These are phyloP conservation scores for Funneliformis geosporum DNA, from an alignment of 192 early-diverging fungal species.

Conservation along the genomic window DNA sequence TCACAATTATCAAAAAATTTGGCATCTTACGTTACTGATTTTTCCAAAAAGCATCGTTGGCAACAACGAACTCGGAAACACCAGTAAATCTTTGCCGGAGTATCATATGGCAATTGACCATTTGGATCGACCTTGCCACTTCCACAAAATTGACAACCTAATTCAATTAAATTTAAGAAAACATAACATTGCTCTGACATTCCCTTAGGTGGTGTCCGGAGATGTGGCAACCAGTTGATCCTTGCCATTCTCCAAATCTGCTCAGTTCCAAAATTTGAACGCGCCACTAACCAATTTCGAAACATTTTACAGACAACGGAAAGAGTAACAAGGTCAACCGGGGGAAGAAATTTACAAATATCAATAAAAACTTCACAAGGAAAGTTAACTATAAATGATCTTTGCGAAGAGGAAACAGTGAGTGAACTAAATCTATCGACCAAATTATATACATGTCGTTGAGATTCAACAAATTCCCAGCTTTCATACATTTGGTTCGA, in stretches of 20 bases:
- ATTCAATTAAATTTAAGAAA: slow-evolving; percentile 14
- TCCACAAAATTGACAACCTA: slow-evolving; percentile 26
- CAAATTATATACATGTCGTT: background rate
- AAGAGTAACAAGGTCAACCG: slow-evolving; percentile 9
- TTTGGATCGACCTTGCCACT: background rate
- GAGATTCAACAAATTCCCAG: background rate
- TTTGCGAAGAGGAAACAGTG: background rate
- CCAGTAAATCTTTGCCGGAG: slow-evolving; percentile 14
- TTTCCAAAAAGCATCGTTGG: background rate
- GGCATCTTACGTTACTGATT: slow-evolving; percentile 10
- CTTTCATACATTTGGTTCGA: background rate
- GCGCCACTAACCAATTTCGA: slow-evolving; percentile 15
- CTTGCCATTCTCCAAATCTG: slow-evolving; percentile 13
- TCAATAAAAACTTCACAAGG: slow-evolving; percentile 17
- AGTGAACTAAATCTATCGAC: background rate
- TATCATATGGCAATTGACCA: background rate
- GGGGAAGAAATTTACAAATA: slow-evolving; percentile 14
- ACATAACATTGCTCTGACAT: slow-evolving; percentile 14
- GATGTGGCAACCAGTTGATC: background rate
- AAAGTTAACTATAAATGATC: background rate
- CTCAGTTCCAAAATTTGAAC: slow-evolving; percentile 22
- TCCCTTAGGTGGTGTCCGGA: slow-evolving; percentile 7
- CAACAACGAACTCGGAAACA: slow-evolving; percentile 17
- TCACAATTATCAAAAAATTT: background rate
- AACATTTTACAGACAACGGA: slow-evolving; percentile 5